A percentile compares a stretch with the other conserved stretches of the same genome.
These are phyloP conservation scores for Arthrobotrys pseudoclavata DNA, from an alignment of 2,329 filamentous ascomycete species.

Conservation along the genomic window DNA sequence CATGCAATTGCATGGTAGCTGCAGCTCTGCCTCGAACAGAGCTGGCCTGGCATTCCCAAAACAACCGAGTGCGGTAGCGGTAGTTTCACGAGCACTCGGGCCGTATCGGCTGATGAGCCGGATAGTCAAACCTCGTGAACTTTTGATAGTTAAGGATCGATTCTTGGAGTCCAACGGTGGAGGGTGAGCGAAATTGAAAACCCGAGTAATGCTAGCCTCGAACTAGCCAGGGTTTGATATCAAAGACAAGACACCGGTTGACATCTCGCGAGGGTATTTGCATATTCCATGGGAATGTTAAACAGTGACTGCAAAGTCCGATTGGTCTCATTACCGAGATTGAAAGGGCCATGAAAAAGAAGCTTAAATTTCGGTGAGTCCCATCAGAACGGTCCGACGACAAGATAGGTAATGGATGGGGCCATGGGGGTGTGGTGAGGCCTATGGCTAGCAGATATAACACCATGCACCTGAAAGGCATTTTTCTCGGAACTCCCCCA, in stretches of 20 bases:
- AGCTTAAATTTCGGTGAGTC: constrained; percentile 47
- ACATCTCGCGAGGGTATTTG: constrained; percentile 29
- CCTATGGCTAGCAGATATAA: constrained; percentile 25
- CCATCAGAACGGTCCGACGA: constrained; percentile 28
- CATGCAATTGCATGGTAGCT: constrained; percentile 37
- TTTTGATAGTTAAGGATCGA: constrained; percentile 19
- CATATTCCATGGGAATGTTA: constrained; percentile 13
- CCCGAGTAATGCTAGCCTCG: constrained; percentile 22
- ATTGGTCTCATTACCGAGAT: constrained; percentile 54
- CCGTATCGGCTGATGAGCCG: constrained; percentile 16
- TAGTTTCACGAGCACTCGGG: constrained; percentile 6
- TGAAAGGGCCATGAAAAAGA: constrained; percentile 39
- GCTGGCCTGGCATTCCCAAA: constrained; percentile 54
- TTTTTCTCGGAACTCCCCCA: constrained; percentile 36
- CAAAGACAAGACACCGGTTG: constrained; percentile 24
- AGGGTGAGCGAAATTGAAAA: constrained; percentile 12
- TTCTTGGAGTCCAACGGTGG: constrained; percentile 15
- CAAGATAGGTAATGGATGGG: constrained; percentile 21
- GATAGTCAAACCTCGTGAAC: not conserved
- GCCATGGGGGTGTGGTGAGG: constrained; percentile 3
- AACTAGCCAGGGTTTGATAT: constrained; percentile 22
- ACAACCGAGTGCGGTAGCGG: not conserved
- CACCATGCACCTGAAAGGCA: constrained; percentile 36
- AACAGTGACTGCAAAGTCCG: constrained; percentile 19
- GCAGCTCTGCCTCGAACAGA: constrained; percentile 21